These are phyloP conservation scores for Pythium insidiosum DNA, from an alignment of 352 stramenopile genomes.

Conservation along the genomic window DNA sequence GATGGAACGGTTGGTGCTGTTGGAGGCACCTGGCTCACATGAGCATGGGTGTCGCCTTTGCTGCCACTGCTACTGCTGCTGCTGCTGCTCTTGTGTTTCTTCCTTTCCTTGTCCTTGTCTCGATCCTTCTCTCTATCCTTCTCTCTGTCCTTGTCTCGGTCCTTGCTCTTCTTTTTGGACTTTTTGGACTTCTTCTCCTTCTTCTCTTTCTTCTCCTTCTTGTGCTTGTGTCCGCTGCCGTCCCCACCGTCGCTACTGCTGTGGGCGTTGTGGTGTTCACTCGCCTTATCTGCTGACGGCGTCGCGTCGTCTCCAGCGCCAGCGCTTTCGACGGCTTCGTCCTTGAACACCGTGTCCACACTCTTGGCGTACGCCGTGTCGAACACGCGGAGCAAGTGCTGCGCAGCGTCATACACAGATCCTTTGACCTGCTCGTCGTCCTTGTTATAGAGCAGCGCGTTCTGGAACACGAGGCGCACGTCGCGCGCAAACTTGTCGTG, in stretches of 20 bases:
- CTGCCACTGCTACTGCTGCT: constrained; percentile 14
- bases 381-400: constrained; percentile 75
- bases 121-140: constrained; percentile 34
- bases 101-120: constrained; percentile 10
- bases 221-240: constrained; percentile 24
- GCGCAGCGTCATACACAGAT: constrained; percentile 70
- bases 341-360: constrained; percentile 49
- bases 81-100: constrained; percentile 15
- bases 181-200: constrained; percentile 54
- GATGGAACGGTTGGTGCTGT: constrained; percentile 6
- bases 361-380: constrained; percentile 75
- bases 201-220: constrained; percentile 31
- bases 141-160: constrained; percentile 36
- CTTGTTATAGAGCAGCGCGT: constrained; percentile 75
- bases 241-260: background rate
- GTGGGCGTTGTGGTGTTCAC: constrained; percentile 6
- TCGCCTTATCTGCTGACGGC: no score
- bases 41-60: background rate
- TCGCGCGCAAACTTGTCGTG: constrained; percentile 79
- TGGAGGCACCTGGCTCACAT: background rate
- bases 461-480: constrained; percentile 79
- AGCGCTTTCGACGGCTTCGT: constrained; percentile 14
- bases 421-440: constrained; percentile 65
- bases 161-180: constrained; percentile 65
- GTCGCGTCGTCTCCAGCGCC: background rate